Base-by-base conservation (phyloP, 2,329 filamentous ascomycete genomes). In the Diplodia corticola region DNA sequence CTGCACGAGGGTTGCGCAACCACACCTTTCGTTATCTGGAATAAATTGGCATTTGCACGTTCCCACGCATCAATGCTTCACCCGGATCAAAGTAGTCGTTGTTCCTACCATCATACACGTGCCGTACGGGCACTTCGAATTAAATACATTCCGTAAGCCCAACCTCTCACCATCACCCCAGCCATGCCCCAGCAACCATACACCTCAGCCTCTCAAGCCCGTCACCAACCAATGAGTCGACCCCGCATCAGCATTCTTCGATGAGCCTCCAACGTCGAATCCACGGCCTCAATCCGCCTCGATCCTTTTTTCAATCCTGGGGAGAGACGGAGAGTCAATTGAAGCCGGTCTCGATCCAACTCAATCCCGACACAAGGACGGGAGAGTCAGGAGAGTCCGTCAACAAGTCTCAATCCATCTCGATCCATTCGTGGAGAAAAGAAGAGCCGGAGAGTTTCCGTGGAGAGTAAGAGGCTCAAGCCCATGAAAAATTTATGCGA, bases 211-310 rank as follows among this genome's bases (percentile, higher is more conserved):
- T 22, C 20, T 26, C 22, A 40, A 24, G 15, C 33, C 22, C 13
- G 15, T 22, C 54, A 12, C 20, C 33, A 17, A 30, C 55, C 55
- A 46, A 60, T 37, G 55, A 60, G 55, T 60, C 55, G 44, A 60
- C 55, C 40, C 22, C 55, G 30, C 55, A 17, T n/a, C 24, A 15
- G 17, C 37, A 22, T 26, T 20, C 28, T 40, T 35, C 55, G 37
- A 37, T 37, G 55, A 60, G 44, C 33, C 37, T 30, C 26, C 37
- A 17, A 60, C 26, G 17, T 60, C 55, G 33, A 4, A 60, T 60
- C 55, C 55, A 60, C 37, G 22, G 24, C 17, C 55, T 60, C 55
- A 10, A 60, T 60, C 55, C 37, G 28, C 37, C 24, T 60, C 37
- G 17, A 60, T 60, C 55, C 37, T 30, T 22, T 22, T 20, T 22